Conservation (phyloP, 176 grass and related monocot genomes). For the Aegilops bicornis region DNA sequence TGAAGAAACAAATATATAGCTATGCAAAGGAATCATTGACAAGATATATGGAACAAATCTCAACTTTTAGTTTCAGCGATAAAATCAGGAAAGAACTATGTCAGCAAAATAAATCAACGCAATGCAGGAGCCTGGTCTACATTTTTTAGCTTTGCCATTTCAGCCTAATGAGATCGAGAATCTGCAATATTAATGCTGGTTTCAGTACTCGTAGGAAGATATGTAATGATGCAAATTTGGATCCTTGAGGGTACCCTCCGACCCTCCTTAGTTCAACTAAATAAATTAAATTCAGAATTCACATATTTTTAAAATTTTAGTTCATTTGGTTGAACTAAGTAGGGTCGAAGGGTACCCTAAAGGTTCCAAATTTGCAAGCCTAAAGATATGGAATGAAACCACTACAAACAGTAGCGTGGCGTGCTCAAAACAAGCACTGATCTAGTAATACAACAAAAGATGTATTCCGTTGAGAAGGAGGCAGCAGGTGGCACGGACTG, state of each 20-base stretch:
- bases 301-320: too few species aligned
- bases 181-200: constrained; percentile 4
- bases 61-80: constrained; percentile 2
- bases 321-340: too few species aligned
- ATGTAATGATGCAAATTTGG: too few species aligned
- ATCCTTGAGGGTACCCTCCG: too few species aligned
- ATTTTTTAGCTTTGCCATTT: not conserved
- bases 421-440: constrained; percentile 20
- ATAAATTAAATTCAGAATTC: too few species aligned
- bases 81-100: not conserved
- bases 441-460: constrained; percentile 2
- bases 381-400: not conserved
- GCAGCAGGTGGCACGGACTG: not conserved
- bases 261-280: too few species aligned
- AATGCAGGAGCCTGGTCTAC: not conserved
- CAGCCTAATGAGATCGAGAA: not conserved
- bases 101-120: not conserved
- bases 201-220: not conserved
- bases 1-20: constrained; percentile 15
- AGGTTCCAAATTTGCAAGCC: too few species aligned
- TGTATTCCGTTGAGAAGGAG: not conserved
- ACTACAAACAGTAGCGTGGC: not conserved
- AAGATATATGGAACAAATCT: constrained; percentile 3
- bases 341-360: too few species aligned
- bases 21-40: not conserved